Conservation (phyloP, 805 yeast species). For the Candida nanaspora region DNA sequence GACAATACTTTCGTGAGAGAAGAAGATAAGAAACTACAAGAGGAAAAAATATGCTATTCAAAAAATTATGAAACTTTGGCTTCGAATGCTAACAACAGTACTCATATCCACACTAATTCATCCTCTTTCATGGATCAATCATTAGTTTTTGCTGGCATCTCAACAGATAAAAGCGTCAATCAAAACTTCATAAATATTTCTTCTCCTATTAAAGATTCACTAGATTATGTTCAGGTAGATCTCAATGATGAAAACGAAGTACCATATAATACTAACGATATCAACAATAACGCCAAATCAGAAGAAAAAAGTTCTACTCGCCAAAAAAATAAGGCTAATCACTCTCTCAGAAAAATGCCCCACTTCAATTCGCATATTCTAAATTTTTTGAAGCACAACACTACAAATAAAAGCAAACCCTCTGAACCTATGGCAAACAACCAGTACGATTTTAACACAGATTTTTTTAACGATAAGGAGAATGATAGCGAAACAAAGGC, state of each 20-base stretch:
- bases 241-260: not conserved
- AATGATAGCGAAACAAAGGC: not conserved
- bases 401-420: too few relatives aligned
- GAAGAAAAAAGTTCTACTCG: too few relatives aligned
- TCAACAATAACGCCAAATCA: too few relatives aligned
- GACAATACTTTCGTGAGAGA: constrained; percentile 28
- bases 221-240: not conserved
- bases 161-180: not conserved
- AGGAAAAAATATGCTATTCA: not conserved
- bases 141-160: constrained; percentile 1
- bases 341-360: constrained; percentile 11
- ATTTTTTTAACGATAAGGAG: not conserved
- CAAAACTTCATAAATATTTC: not conserved
- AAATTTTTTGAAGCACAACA: not conserved
- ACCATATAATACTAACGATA: not conserved
- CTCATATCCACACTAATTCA: not conserved
- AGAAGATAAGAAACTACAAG: constrained; percentile 3
- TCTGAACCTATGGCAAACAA: too few relatives aligned
- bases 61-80: not conserved
- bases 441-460: too few relatives aligned
- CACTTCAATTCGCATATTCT: constrained; percentile 10
- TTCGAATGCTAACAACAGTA: not conserved
- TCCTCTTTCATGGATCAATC: constrained; percentile 2
- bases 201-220: not conserved
- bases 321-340: too few relatives aligned